These are phyloP conservation scores for Cladosporium velox DNA, from an alignment of 2,329 filamentous ascomycete genomes.

Conservation along the genomic window DNA sequence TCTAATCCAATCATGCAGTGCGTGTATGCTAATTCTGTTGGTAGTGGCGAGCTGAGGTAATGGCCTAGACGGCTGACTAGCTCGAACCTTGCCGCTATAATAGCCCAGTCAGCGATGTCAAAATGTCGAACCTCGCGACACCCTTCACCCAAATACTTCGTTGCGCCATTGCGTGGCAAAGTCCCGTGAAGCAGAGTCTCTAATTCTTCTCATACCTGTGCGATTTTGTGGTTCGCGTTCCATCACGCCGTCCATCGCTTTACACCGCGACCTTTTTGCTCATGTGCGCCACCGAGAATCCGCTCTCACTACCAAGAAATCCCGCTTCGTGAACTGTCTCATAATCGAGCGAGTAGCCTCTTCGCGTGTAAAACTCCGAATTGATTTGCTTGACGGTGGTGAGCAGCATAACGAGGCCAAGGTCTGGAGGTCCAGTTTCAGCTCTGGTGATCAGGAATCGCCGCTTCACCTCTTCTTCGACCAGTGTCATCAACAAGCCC, in stretches of 20 bases:
- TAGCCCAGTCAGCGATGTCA: neutral
- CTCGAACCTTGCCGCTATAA: neutral
- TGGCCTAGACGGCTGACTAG: neutral
- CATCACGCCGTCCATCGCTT: neutral
- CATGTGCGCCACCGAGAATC: constrained; percentile 28
- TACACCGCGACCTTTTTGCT: constrained; percentile 17
- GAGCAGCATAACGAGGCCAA: constrained; percentile 23
- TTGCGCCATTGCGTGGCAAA: neutral
- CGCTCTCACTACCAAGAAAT: constrained; percentile 23
- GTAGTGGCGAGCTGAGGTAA: neutral
- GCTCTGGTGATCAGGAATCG: constrained; percentile 9
- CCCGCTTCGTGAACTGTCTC: constrained; percentile 25
- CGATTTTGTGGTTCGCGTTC: neutral
- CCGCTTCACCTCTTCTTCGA: constrained; percentile 25
- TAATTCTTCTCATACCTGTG: neutral
- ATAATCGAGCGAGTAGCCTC: constrained; percentile 25
- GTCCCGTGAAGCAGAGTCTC: neutral
- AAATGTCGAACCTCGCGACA: neutral
- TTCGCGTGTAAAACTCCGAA: constrained; percentile 22
- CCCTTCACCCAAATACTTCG: neutral
- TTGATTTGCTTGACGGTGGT: constrained; percentile 28
- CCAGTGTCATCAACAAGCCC: constrained; percentile 25
- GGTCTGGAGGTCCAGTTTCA: neutral
- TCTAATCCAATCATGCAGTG: neutral
- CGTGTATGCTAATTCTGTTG: neutral